Percentiles rank a stretch among this genome's conserved stretches.
Conservation (phyloP, 2,329 filamentous ascomycete genomes). For the Diaporthe sp. region DNA sequence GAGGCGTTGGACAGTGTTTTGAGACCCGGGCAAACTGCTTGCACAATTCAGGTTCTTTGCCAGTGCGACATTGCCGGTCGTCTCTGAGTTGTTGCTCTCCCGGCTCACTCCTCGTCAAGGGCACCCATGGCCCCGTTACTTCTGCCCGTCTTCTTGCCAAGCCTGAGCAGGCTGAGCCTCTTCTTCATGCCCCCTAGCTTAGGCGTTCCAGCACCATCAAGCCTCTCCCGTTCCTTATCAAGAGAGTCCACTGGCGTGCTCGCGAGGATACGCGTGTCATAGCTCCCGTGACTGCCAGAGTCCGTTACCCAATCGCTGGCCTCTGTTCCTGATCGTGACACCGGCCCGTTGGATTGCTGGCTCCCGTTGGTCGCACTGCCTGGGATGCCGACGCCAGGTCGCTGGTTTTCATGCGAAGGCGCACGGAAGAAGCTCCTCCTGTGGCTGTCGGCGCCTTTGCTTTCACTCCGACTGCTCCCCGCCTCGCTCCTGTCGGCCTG, state of each 20-base stretch:
- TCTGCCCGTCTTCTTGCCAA: conserved; percentile 78
- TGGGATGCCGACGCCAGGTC: not conserved
- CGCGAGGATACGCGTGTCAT: conserved; percentile 41
- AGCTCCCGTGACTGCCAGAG: conserved; percentile 47
- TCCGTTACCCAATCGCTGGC: conserved; percentile 52
- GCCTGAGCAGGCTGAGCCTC: conserved; percentile 82
- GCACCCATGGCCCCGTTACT: conserved; percentile 65
- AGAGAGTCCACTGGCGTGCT: conserved; percentile 38
- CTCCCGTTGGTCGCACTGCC: conserved; percentile 36
- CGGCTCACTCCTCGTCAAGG: conserved; percentile 67
- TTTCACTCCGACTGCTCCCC: conserved; percentile 48
- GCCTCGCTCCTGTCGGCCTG: conserved; percentile 50
- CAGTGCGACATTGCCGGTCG: not conserved
- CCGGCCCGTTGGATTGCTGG: conserved; percentile 21
- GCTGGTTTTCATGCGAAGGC: conserved; percentile 50
- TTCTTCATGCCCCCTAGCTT: conserved; percentile 79
- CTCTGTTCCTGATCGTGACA: conserved; percentile 37
- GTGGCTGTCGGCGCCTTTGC: conserved; percentile 50
- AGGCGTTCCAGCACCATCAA: conserved; percentile 50
- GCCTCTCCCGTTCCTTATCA: conserved; percentile 45
- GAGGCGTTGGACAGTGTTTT: not conserved
- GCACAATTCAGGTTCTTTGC: not conserved
- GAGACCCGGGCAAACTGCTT: not conserved
- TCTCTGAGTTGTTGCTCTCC: not conserved
- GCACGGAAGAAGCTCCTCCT: conserved; percentile 63